Base-by-base conservation (phyloP, 116 monocot species). In the Cymodocea nodosa region DNA sequence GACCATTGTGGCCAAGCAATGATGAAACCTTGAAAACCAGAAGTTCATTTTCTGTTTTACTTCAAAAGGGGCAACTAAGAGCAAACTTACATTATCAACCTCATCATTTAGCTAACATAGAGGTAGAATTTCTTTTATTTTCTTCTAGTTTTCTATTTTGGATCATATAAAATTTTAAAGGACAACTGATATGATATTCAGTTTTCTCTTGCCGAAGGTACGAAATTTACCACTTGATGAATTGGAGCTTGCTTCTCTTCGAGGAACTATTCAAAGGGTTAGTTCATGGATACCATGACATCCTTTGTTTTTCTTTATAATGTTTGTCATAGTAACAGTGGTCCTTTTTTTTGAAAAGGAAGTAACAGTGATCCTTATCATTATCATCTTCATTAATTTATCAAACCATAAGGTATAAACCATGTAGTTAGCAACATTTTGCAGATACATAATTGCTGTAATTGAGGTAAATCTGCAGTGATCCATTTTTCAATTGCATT, bases 21-120 rank as follows among this genome's bases (percentile, higher is more conserved):
- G 76, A 76, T 35, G 82, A 75, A 14, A 68, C 36, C 16, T 49
- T 61, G 62, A 73, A 86, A 65, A 78, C 68, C 64, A 83, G 51
- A 70, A 84, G 74, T 50, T 39, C 76, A 44, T 55, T 85, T 35
- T 85, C 87, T 65, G 35, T 91, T 70, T 79, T 77, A 63, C 90
- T 97, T 71, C 97, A 97, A 36, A 97, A 91, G 50, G 97, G 97
- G 51, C 97, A 97, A 75, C 71, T 97, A 66, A 87, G 70, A 75
- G 80, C 91, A 73, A 97, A 81, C 62, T 64, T 88, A 66, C 83
- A 53, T 65, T 91, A 97, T 78, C 79, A 91, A 73, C 87, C 97
- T 73, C 75, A 84, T 69, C 75, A 76, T 52, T 87, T 68, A 35
- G 88, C 83, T 77, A 90, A 81, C 79, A 35, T 97, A 62, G 97